Conservation (phyloP, 305 asterid genomes). For the Solanum hybrid region DNA sequence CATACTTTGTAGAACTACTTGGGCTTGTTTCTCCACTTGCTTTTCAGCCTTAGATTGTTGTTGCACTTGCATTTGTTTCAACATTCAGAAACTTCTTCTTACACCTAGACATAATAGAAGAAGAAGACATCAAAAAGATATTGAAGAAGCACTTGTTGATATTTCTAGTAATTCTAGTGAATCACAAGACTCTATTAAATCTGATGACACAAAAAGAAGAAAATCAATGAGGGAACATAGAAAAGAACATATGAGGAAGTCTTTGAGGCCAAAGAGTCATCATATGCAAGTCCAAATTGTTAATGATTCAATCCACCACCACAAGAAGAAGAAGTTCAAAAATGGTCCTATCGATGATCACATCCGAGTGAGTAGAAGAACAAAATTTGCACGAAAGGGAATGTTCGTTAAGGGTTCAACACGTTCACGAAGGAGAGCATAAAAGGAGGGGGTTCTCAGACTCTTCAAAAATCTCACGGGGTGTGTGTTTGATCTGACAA, state of each 20-base stretch:
- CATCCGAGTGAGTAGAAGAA: not conserved
- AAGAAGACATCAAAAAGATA: constrained; percentile 19
- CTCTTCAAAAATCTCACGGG: not conserved
- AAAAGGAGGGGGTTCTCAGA: not conserved
- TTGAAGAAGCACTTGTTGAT: not conserved
- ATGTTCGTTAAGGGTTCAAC: not conserved
- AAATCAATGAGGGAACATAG: constrained; percentile 19
- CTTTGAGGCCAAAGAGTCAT: constrained; percentile 51
- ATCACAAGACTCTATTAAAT: not conserved
- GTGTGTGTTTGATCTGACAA: no score
- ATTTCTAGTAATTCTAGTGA: not conserved
- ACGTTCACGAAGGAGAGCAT: constrained; percentile 15
- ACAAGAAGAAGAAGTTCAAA: not conserved
- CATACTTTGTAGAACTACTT: constrained; percentile 27
- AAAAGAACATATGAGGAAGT: constrained; percentile 42
- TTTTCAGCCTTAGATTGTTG: constrained; percentile 40
- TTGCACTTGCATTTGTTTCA: constrained; percentile 45
- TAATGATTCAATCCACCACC: not conserved
- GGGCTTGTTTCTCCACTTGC: constrained; percentile 44
- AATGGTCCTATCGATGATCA: not conserved
- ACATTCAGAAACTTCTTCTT: constrained; percentile 29
- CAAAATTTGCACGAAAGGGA: not conserved
- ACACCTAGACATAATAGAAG: not conserved
- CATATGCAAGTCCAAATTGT: not conserved
- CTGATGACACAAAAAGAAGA: not conserved